Percentiles rank a stretch among this genome's conserved stretches.
Evolutionary conservation across 148 eudicot genomes (phyloP).

Genomic region (Chenopodium album): DNA sequence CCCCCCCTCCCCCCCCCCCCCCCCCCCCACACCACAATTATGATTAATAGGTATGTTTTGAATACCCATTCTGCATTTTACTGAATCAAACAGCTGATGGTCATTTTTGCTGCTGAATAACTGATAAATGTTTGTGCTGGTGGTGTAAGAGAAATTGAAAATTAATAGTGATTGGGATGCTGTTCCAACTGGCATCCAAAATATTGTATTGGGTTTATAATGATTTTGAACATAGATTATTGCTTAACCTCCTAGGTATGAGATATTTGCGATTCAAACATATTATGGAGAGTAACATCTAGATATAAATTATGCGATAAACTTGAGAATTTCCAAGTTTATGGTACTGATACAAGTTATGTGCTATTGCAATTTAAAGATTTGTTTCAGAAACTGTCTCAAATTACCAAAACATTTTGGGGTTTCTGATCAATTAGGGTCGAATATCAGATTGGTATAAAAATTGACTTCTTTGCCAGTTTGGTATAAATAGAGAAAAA

Average conservation of each 20-base stretch:
- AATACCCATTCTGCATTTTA: not conserved
- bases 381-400: not conserved
- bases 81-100: not conserved
- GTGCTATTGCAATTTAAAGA: not conserved
- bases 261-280: not conserved
- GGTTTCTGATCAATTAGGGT: not conserved
- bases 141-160: not conserved
- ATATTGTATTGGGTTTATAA: not conserved
- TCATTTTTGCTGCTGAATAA: not conserved
- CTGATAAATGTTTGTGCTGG: not conserved
- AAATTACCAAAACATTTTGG: not conserved
- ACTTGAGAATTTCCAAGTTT: not conserved
- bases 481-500: not conserved
- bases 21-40: too few relatives aligned
- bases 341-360: too few relatives aligned
- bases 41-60: not conserved
- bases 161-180: not conserved
- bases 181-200: not conserved
- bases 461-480: not conserved
- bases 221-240: constrained; percentile 6
- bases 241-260: not conserved
- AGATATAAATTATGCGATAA: not conserved
- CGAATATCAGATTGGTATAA: not conserved
- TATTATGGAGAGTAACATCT: not conserved
- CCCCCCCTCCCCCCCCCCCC: too few relatives aligned